phyloP scores from a whole-genome alignment of 768 basidiomycete species.

The Phlebiopsis gigantea region DNA sequence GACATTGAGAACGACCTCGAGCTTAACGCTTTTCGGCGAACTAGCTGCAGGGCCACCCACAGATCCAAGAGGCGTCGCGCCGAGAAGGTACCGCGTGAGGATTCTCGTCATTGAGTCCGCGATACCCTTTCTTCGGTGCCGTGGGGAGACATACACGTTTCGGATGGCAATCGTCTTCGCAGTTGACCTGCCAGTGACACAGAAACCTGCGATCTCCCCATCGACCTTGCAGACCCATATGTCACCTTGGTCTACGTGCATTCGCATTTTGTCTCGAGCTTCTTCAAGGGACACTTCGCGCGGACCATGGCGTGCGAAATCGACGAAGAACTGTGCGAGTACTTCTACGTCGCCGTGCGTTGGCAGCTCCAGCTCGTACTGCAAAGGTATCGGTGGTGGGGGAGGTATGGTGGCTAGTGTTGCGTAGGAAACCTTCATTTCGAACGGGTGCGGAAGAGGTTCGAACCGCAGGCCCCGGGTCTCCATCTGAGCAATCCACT shows the following conservation, averaged over 20 bases:
- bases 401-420: conserved; percentile 11
- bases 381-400: not conserved
- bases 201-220: conserved; percentile 10
- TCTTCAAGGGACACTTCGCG: not conserved
- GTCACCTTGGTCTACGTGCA: not conserved
- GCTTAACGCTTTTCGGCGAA: conserved; percentile 7
- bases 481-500: conserved; percentile 4
- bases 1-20: conserved; percentile 12
- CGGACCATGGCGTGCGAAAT: not conserved
- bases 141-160: conserved; percentile 15
- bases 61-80: conserved; percentile 8
- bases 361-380: conserved; percentile 1
- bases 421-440: conserved; percentile 6
- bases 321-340: conserved; percentile 9
- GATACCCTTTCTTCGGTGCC: conserved; percentile 15
- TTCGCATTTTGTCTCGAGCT: not conserved
- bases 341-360: conserved; percentile 4
- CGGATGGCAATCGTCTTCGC: conserved; percentile 17
- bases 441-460: not conserved
- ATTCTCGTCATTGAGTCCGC: conserved; percentile 17
- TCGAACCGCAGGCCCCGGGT: not conserved
- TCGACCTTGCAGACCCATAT: conserved; percentile 10
- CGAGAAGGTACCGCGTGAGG: conserved; percentile 16
- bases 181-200: conserved; percentile 11
- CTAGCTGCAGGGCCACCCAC: conserved; percentile 1